Evolutionary conservation across 805 yeast genomes (phyloP).

Genomic region (Maudiozyma serrabonitensis): DNA sequence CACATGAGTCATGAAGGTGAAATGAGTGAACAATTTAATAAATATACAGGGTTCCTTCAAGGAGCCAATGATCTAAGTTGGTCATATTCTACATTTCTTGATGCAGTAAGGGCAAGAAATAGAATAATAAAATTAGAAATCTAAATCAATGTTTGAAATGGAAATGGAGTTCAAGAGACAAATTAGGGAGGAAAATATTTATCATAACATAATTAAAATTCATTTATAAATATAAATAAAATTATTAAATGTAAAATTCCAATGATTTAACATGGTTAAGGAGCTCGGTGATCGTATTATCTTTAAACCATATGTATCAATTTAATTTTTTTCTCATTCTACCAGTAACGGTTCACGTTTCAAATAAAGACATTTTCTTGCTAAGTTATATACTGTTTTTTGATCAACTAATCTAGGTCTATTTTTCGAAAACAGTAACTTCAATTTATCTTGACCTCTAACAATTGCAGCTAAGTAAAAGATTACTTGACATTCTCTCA

Average conservation of each 20-base stretch:
- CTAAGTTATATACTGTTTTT: constrained; percentile 15
- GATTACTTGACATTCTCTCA: constrained; percentile 50
- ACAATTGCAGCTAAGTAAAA: constrained; percentile 55
- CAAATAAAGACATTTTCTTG: constrained; percentile 7
- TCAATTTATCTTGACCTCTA: constrained; percentile 28
- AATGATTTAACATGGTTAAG: too few species aligned
- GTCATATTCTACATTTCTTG: constrained; percentile 77
- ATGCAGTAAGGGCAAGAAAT: constrained; percentile 55
- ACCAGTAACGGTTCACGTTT: not conserved
- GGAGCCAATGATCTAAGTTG: constrained; percentile 87
- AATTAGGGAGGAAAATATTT: too few species aligned
- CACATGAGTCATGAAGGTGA: constrained; percentile 57
- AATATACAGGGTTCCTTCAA: constrained; percentile 69
- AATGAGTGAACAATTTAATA: constrained; percentile 85
- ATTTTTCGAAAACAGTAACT: constrained; percentile 24
- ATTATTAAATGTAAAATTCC: too few species aligned
- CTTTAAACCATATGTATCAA: too few species aligned
- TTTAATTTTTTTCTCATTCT: not conserved
- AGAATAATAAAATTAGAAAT: constrained; percentile 6
- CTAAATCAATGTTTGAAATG: too few species aligned
- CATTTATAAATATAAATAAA: not conserved
- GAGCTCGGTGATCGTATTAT: too few species aligned
- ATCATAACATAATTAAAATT: too few species aligned
- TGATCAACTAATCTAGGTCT: constrained; percentile 19
- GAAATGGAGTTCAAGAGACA: too few species aligned